Conservation (phyloP, 73 alveolate genomes). For the Paramecium caudatum region DNA sequence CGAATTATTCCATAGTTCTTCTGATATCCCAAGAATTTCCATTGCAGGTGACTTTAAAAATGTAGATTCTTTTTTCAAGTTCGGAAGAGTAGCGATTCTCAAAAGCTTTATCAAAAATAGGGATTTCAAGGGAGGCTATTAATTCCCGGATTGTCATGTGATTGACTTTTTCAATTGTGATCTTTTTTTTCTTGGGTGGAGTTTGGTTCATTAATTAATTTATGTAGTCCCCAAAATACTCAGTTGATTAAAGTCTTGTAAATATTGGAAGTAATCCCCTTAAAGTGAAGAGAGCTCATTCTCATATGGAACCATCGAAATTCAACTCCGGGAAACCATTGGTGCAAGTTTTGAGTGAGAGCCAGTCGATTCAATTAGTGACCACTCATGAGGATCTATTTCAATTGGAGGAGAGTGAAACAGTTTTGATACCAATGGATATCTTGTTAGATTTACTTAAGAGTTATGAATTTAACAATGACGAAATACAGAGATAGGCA, state of each 20-base stretch:
- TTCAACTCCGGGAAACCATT: background rate
- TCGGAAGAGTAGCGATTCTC: background rate
- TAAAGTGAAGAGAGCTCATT: background rate
- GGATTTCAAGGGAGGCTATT: background rate
- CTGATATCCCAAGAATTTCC: conserved; percentile 20
- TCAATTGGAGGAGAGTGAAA: background rate
- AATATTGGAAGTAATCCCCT: conserved; percentile 25
- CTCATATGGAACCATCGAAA: background rate
- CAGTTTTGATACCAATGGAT: background rate
- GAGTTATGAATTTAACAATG: conserved; percentile 34
- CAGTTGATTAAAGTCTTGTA: conserved; percentile 17
- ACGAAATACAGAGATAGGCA: background rate
- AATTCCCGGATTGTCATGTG: background rate
- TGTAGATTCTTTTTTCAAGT: background rate
- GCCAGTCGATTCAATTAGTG: background rate
- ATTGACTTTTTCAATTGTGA: too few species aligned
- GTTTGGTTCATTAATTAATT: too few species aligned
- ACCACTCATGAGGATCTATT: background rate
- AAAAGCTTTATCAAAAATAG: background rate
- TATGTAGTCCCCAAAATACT: background rate
- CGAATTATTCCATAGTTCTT: background rate
- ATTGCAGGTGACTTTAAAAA: background rate
- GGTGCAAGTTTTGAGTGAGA: background rate
- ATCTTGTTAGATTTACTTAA: conserved; percentile 23
- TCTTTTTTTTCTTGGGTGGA: too few species aligned